Evolutionary conservation across 2,329 filamentous ascomycete species (phyloP).

Genomic region (Trichophyton equinum): DNA sequence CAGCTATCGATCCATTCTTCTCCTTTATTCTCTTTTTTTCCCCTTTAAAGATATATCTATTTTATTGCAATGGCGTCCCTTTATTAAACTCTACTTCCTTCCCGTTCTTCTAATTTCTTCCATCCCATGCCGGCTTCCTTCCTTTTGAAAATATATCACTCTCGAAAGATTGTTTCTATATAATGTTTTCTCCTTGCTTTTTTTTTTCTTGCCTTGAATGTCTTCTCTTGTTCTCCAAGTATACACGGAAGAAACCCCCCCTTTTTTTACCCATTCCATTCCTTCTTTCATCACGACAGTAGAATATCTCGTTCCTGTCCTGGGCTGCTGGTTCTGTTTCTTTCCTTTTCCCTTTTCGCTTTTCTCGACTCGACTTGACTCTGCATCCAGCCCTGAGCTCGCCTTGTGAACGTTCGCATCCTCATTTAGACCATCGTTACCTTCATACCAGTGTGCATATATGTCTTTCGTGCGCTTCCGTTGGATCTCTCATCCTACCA

Average conservation of each 20-base stretch:
- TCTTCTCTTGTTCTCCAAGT: neutral
- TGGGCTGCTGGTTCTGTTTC: constrained; percentile 1
- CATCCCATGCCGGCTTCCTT: neutral
- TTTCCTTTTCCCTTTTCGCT: constrained; percentile 15
- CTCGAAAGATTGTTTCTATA: neutral
- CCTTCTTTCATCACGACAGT: neutral
- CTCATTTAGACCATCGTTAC: constrained; percentile 14
- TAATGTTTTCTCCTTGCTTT: neutral
- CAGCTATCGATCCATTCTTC: neutral
- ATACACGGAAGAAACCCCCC: neutral
- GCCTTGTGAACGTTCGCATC: constrained; percentile 19
- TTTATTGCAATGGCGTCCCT: neutral
- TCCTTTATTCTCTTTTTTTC: neutral
- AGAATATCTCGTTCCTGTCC: neutral
- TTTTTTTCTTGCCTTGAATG: neutral
- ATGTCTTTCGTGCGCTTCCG: neutral
- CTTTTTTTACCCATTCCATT: neutral
- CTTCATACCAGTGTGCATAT: constrained; percentile 5
- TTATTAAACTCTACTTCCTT: neutral
- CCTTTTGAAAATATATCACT: neutral
- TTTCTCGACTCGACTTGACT: neutral
- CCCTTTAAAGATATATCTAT: neutral
- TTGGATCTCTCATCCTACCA: neutral
- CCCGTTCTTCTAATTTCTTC: too few relatives aligned
- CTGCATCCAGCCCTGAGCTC: neutral